Percentiles rank a stretch among this genome's conserved stretches.
phyloP scores from a whole-genome alignment of 2,329 filamentous ascomycete species.

The Colletotrichum chlorophyti region DNA sequence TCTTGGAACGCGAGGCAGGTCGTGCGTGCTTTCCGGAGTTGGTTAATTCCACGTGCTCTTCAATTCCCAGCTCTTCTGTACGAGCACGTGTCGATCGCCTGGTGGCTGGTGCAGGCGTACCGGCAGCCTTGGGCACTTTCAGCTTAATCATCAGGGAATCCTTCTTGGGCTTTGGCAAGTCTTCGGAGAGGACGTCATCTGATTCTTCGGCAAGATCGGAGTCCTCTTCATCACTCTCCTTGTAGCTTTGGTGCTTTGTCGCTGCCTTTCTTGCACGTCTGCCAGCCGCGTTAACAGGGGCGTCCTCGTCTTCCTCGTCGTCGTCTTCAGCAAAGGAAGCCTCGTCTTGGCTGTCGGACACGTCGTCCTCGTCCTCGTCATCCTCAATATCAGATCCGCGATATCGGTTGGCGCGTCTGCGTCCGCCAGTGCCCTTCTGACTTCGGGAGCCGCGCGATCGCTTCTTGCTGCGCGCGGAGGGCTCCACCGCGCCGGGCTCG shows the following conservation, averaged over 20 bases:
- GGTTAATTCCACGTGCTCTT: conserved; percentile 63
- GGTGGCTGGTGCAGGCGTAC: conserved; percentile 34
- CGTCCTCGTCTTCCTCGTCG: conserved; percentile 46
- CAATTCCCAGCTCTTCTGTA: conserved; percentile 61
- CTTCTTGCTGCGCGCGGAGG: conserved; percentile 47
- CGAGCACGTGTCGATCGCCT: conserved; percentile 59
- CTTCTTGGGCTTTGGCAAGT: conserved; percentile 33
- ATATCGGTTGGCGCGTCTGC: conserved; percentile 53
- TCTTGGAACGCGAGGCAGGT: conserved; percentile 55
- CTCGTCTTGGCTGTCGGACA: conserved; percentile 60
- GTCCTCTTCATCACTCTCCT: conserved; percentile 52
- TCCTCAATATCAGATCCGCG: conserved; percentile 68
- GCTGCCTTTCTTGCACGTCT: conserved; percentile 56
- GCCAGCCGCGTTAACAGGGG: conserved; percentile 53
- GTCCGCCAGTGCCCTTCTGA: conserved; percentile 46
- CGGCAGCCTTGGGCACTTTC: conserved; percentile 41
- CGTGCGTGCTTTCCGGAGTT: conserved; percentile 66
- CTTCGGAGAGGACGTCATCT: conserved; percentile 32
- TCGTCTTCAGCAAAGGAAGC: conserved; percentile 54
- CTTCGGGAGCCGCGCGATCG: conserved; percentile 38
- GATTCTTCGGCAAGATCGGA: conserved; percentile 38
- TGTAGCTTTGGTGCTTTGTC: conserved; percentile 53
- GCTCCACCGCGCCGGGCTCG: conserved; percentile 56
- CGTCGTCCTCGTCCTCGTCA: conserved; percentile 58
- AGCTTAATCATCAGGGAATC: conserved; percentile 49